Evolutionary conservation across 139 green algal genomes (phyloP).

Genomic region (Chloropicon primus): DNA sequence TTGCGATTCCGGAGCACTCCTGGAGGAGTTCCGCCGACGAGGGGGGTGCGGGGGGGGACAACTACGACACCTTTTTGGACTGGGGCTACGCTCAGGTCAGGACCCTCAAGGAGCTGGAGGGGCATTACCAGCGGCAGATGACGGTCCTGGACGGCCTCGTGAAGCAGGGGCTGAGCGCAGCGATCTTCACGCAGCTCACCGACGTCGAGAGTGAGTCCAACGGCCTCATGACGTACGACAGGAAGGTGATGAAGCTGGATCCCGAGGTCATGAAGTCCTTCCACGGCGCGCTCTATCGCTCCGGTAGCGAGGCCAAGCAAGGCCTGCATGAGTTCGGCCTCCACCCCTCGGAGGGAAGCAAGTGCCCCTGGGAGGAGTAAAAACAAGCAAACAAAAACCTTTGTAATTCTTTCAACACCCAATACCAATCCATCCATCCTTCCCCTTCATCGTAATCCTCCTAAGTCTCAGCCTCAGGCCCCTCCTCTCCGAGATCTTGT

Average conservation of each 20-base stretch:
- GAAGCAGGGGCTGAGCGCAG: background rate
- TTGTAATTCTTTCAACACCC: too few relatives aligned
- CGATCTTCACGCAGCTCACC: background rate
- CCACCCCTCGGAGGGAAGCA: too few relatives aligned
- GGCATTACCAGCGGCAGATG: background rate
- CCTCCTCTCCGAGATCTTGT: too few relatives aligned
- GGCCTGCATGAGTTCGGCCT: too few relatives aligned
- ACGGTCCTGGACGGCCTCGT: background rate
- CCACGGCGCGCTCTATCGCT: background rate
- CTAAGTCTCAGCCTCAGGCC: too few relatives aligned
- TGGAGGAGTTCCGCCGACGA: background rate
- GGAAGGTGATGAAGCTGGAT: background rate
- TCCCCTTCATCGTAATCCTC: too few relatives aligned
- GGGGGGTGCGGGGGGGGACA: too few relatives aligned
- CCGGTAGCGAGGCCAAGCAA: background rate
- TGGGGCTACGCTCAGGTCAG: background rate
- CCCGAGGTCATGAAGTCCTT: background rate
- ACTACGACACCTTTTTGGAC: background rate
- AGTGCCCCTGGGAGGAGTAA: too few relatives aligned
- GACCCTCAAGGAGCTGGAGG: background rate
- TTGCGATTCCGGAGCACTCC: background rate
- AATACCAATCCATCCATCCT: too few relatives aligned
- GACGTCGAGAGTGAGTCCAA: background rate
- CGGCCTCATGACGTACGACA: background rate
- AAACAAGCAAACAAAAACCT: too few relatives aligned